phyloP scores from a whole-genome alignment of 2,329 filamentous ascomycete genomes.

The Byssothecium circinans region DNA sequence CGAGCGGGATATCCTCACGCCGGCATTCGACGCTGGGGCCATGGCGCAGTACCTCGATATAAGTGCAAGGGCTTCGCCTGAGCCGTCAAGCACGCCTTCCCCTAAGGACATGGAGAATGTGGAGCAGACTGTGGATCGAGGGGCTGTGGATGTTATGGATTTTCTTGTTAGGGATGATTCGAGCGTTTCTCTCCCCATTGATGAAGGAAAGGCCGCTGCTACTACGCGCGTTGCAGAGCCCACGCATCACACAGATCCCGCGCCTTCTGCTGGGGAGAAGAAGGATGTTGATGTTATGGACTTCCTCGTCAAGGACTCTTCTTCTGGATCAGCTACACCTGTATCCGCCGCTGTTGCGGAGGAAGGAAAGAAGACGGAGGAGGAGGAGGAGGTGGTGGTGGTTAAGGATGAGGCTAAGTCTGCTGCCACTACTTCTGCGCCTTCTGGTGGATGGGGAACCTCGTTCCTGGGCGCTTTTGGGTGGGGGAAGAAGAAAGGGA shows the following conservation, averaged over 20 bases:
- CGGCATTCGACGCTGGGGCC: conserved; percentile 17
- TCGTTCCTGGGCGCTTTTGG: conserved; percentile 35
- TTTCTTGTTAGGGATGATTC: conserved; percentile 13
- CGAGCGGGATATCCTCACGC: conserved; percentile 23
- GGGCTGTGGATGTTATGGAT: conserved; percentile 14
- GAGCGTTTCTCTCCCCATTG: not conserved
- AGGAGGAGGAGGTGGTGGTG: not conserved
- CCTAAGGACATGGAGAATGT: not conserved
- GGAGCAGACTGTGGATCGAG: not conserved
- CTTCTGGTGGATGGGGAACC: conserved; percentile 24
- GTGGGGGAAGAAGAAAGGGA: conserved; percentile 31
- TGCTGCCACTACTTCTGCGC: too few relatives aligned
- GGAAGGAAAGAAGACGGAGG: not conserved
- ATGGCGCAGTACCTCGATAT: conserved; percentile 10
- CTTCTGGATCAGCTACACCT: not conserved
- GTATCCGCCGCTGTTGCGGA: conserved; percentile 3
- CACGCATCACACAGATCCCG: too few relatives aligned
- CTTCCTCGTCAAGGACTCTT: conserved; percentile 14
- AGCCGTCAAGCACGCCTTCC: not conserved
- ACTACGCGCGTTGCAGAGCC: too few relatives aligned
- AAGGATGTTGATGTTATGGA: conserved; percentile 15
- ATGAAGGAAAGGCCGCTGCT: not conserved
- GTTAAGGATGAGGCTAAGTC: too few relatives aligned
- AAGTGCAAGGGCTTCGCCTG: not conserved
- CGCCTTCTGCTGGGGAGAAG: not conserved